A percentile compares a stretch with the other conserved stretches of the same genome.
phyloP scores from a whole-genome alignment of 768 basidiomycete species.

The Phaffia tasmanica region DNA sequence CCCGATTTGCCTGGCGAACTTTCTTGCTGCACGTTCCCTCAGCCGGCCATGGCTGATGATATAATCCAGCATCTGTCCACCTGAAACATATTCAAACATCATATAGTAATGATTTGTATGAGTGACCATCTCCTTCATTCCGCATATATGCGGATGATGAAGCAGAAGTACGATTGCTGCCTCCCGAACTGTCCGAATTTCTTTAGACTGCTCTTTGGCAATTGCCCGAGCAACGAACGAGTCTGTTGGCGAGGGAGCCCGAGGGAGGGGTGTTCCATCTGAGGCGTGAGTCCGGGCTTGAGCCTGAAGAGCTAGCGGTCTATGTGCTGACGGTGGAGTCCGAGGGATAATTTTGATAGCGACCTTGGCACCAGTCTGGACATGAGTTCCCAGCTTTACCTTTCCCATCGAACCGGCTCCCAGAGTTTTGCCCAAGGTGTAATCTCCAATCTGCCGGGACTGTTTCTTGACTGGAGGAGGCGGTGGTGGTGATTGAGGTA shows the following conservation, averaged over 20 bases:
- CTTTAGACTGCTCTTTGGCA: slow-evolving; percentile 83
- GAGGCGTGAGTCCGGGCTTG: slow-evolving; percentile 26
- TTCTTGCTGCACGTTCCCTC: slow-evolving; percentile 86
- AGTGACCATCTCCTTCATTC: slow-evolving; percentile 97
- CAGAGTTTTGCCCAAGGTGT: slow-evolving; percentile 89
- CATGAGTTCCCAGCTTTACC: slow-evolving; percentile 89
- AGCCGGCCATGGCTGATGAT: slow-evolving; percentile 96
- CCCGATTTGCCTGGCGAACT: slow-evolving; percentile 95
- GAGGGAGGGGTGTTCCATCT: slow-evolving; percentile 29
- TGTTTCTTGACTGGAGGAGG: background rate
- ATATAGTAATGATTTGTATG: slow-evolving; percentile 99
- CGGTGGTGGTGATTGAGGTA: background rate
- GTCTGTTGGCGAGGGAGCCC: slow-evolving; percentile 39
- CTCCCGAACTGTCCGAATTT: slow-evolving; percentile 89
- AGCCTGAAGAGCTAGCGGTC: slow-evolving; percentile 41
- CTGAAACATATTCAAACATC: slow-evolving; percentile 97
- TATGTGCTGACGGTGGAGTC: slow-evolving; percentile 45
- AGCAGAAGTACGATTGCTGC: slow-evolving; percentile 89
- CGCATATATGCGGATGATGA: slow-evolving; percentile 97
- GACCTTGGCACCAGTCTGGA: slow-evolving; percentile 81
- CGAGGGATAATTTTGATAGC: slow-evolving; percentile 99
- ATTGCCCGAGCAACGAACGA: slow-evolving; percentile 59
- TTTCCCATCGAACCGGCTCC: slow-evolving; percentile 99
- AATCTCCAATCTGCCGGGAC: slow-evolving; percentile 65
- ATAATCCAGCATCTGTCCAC: slow-evolving; percentile 99